Conservation (phyloP, 352 stramenopile genomes). For the Phytopythium ostracodes region DNA sequence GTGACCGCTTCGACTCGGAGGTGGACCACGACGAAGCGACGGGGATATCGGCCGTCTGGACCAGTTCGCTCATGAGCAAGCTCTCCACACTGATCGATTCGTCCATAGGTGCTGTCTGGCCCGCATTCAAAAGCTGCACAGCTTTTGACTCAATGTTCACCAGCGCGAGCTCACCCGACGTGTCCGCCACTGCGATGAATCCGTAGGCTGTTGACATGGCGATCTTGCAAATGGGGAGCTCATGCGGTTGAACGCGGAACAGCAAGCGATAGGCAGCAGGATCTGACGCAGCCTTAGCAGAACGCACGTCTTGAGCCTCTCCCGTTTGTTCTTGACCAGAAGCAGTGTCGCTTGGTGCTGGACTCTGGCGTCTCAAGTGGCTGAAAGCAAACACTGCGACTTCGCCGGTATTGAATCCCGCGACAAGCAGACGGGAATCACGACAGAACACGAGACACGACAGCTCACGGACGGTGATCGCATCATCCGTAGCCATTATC, state of each 20-base stretch:
- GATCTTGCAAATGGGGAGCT: constrained; percentile 45
- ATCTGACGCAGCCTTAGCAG: neutral
- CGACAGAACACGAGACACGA: constrained; percentile 46
- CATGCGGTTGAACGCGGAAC: constrained; percentile 59
- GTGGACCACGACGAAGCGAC: neutral
- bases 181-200: constrained; percentile 51
- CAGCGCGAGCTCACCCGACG: constrained; percentile 53
- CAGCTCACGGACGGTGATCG: constrained; percentile 15
- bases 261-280: constrained; percentile 7
- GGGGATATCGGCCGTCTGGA: constrained; percentile 59
- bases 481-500: neutral
- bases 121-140: constrained; percentile 60
- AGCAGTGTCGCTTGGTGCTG: constrained; percentile 1
- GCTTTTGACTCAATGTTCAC: constrained; percentile 42
- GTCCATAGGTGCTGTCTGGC: constrained; percentile 30
- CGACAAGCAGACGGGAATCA: constrained; percentile 36
- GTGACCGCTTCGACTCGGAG: constrained; percentile 6
- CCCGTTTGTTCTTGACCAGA: neutral
- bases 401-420: constrained; percentile 54
- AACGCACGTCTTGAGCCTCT: neutral
- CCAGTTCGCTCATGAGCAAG: constrained; percentile 58
- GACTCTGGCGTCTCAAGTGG: constrained; percentile 7
- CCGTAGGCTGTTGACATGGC: constrained; percentile 42
- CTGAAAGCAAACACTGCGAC: constrained; percentile 50
- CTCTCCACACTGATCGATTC: constrained; percentile 56